These are phyloP conservation scores for Aureobasidium subglaciale DNA, from an alignment of 2,329 filamentous ascomycete genomes.

Conservation along the genomic window DNA sequence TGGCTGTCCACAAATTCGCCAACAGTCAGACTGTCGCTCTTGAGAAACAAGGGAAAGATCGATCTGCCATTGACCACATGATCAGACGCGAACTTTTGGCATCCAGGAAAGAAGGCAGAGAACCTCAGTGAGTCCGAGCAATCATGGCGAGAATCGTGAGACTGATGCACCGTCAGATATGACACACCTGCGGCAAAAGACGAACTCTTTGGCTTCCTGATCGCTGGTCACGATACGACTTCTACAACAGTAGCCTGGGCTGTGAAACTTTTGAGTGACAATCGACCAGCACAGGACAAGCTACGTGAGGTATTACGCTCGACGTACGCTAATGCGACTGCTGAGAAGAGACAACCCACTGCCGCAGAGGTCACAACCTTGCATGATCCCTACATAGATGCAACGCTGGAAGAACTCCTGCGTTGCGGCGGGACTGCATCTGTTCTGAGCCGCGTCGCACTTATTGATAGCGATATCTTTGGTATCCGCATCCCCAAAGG, in stretches of 20 bases:
- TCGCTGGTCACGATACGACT: slow-evolving; percentile 43
- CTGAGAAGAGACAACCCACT: slow-evolving; percentile 22
- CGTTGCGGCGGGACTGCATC: slow-evolving; percentile 27
- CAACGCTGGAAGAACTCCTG: slow-evolving; percentile 34
- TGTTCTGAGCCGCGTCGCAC: slow-evolving; percentile 26
- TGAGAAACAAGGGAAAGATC: slow-evolving; percentile 24
- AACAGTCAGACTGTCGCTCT: slow-evolving; percentile 19
- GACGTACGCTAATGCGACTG: slow-evolving; percentile 23
- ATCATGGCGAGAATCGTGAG: neutral
- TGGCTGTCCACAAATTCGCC: slow-evolving; percentile 23
- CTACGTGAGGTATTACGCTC: slow-evolving; percentile 28
- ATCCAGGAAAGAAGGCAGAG: slow-evolving; percentile 30
- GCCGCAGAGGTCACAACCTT: slow-evolving; percentile 27
- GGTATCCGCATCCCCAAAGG: slow-evolving; percentile 36
- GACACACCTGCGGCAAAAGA: slow-evolving; percentile 21
- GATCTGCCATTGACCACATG: slow-evolving; percentile 32
- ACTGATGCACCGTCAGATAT: slow-evolving; percentile 16
- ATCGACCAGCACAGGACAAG: slow-evolving; percentile 30
- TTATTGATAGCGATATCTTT: slow-evolving; percentile 34
- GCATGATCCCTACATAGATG: slow-evolving; percentile 37
- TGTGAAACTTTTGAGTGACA: slow-evolving; percentile 33
- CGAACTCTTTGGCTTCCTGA: slow-evolving; percentile 30
- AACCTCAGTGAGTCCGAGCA: slow-evolving; percentile 18
- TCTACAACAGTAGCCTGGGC: slow-evolving; percentile 36
- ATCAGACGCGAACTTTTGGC: slow-evolving; percentile 28